These are phyloP conservation scores for Fusarium siculi DNA, from an alignment of 2,329 filamentous ascomycete genomes.

Conservation along the genomic window DNA sequence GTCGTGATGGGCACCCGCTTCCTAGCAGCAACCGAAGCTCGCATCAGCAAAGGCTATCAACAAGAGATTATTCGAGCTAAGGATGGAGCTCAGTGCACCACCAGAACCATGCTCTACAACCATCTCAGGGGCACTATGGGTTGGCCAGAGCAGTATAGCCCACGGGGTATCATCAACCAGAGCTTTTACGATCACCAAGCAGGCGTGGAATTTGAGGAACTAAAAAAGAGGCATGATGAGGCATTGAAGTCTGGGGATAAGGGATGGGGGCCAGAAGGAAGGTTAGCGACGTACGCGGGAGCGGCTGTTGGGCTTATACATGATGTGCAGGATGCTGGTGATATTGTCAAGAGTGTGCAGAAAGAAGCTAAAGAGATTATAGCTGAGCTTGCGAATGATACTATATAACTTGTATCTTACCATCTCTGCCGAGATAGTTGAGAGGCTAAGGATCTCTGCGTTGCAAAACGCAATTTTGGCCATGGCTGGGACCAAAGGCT, in stretches of 20 bases:
- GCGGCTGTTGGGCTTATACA: slow-evolving; percentile 57
- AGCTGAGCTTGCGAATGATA: neutral
- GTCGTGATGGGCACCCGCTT: slow-evolving; percentile 73
- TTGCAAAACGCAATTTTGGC: neutral
- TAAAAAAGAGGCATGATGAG: slow-evolving; percentile 53
- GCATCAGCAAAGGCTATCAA: slow-evolving; percentile 54
- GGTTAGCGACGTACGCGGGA: slow-evolving; percentile 62
- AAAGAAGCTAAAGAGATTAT: slow-evolving; percentile 40
- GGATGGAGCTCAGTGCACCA: slow-evolving; percentile 53
- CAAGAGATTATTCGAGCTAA: slow-evolving; percentile 54
- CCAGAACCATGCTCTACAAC: slow-evolving; percentile 57
- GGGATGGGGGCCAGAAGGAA: slow-evolving; percentile 60
- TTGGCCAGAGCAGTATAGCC: slow-evolving; percentile 56
- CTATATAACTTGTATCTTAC: neutral
- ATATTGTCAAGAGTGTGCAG: slow-evolving; percentile 51
- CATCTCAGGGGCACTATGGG: slow-evolving; percentile 53
- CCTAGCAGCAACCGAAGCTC: slow-evolving; percentile 59
- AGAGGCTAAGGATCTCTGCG: neutral
- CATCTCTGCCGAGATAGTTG: neutral
- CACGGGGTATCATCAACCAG: slow-evolving; percentile 53
- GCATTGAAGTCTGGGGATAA: slow-evolving; percentile 52
- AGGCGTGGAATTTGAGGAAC: slow-evolving; percentile 55
- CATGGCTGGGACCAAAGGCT: neutral
- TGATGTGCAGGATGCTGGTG: slow-evolving; percentile 51
- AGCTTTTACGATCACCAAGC: slow-evolving; percentile 51